These are phyloP conservation scores for Phytopythium aichiense DNA, from an alignment of 352 stramenopile genomes.

Conservation along the genomic window DNA sequence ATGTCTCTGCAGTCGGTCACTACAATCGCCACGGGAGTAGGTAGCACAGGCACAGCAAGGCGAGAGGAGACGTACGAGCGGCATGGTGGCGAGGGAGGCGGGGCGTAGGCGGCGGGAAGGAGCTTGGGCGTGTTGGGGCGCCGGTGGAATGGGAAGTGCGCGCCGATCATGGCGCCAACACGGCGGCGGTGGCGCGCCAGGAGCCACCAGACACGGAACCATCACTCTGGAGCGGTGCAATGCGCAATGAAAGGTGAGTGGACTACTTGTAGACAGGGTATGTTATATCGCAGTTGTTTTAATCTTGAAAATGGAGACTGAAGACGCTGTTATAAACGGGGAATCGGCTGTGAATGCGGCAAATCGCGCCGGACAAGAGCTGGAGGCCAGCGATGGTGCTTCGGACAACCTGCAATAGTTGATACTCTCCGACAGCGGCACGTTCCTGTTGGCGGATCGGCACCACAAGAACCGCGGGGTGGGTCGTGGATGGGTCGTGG, in stretches of 20 bases:
- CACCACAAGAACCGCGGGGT: slow-evolving; percentile 1
- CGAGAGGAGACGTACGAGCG: slow-evolving; percentile 36
- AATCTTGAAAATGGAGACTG: not conserved
- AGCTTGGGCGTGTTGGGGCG: slow-evolving; percentile 8
- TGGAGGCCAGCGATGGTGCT: slow-evolving; percentile 1
- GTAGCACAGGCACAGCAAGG: not conserved
- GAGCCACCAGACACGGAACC: not conserved
- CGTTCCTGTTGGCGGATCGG: not conserved
- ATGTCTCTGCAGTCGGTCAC: too few relatives aligned
- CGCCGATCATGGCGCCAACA: not conserved
- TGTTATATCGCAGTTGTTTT: not conserved
- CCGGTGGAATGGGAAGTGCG: slow-evolving; percentile 18
- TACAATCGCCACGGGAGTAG: not conserved
- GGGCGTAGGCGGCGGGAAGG: not conserved
- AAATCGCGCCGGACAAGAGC: not conserved
- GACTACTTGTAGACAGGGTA: not conserved
- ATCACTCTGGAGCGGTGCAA: not conserved
- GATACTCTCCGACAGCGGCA: not conserved
- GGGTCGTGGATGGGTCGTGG: not conserved
- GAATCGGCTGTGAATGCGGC: too few relatives aligned
- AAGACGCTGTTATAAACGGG: not conserved
- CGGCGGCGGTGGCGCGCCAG: not conserved
- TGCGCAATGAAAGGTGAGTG: slow-evolving; percentile 3
- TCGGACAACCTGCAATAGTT: not conserved
- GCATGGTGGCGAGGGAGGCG: slow-evolving; percentile 25